Evolutionary conservation across 441 rosid species (phyloP).

Genomic region (Theobroma grandiflorum): DNA sequence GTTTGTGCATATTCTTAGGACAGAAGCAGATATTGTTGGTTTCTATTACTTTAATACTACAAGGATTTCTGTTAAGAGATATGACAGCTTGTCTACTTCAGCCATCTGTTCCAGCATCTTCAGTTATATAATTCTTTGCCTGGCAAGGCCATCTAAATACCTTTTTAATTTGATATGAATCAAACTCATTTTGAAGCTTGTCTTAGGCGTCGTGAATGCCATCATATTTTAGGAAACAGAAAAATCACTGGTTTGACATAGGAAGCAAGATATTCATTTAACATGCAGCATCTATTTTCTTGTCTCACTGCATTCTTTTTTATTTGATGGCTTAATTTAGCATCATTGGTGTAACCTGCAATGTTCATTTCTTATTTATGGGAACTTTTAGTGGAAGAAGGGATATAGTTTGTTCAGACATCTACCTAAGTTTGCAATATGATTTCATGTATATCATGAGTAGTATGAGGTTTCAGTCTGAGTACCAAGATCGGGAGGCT

Average conservation of each 20-base stretch:
- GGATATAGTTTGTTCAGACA: neutral
- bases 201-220: neutral
- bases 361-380: neutral
- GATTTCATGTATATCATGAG: neutral
- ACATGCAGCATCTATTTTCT: neutral
- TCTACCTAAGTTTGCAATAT: neutral
- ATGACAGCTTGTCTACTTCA: neutral
- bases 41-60: constrained; percentile 5
- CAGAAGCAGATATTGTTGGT: neutral
- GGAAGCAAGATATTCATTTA: neutral
- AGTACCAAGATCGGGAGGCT: neutral
- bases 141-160: neutral
- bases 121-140: neutral
- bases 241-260: neutral
- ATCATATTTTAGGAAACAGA: neutral
- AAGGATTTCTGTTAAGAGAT: neutral
- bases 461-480: neutral
- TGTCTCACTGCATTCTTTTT: neutral
- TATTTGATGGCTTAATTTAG: neutral
- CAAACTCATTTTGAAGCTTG: neutral
- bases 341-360: neutral
- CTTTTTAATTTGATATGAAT: neutral
- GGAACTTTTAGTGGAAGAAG: neutral
- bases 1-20: neutral
- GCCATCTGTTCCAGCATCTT: neutral